Evolutionary conservation across 139 green algal genomes (phyloP), one percentile per base, ranked within the genome.

Genomic region (Raphidocelis subcapitata): DNA sequence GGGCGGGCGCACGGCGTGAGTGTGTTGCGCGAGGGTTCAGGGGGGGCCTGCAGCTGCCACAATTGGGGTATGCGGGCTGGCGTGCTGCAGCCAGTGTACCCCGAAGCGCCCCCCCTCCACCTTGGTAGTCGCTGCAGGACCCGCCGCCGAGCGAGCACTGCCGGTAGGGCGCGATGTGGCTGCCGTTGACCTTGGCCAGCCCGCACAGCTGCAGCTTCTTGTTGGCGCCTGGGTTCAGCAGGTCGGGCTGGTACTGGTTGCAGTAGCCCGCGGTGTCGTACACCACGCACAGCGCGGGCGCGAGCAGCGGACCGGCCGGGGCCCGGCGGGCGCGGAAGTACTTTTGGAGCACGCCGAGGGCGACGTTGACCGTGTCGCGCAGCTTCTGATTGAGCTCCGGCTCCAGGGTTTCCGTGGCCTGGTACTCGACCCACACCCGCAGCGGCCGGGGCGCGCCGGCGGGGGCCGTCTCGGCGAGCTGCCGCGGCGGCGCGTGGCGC

Each of bases 341-440:
- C 69, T 84, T 84, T 26, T 57, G 57, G 67, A 84, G 60, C 28
- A 81, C 76, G 14, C 73, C 73, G 4, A 79, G 49, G 3, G 74
- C 69, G 5, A 75, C 71, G 32, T 79, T 75, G n/a, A 84, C 73
- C 16, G 73, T 73, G 24, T 75, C 60, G n/a, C 41, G 57, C 18
- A 84, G 69, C 20, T 55, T 67, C 69, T 74, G 31, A 28, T 69
- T 56, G 26, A 67, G 56, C 5, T 46, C n/a, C 4, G 36, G 31
- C 5, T 63, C 46, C 65, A 84, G 37, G 18, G 56, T 29, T 10
- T 55, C 29, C 35, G 79, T 33, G 20, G 37, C 55, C 54, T 84
- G 79, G 36, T 84, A 84, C 47, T 68, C 70, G 1, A 84, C 73
- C 57, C 73, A 73, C 46, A 84, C 60, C 5, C 73, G 65, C 8